Base-by-base conservation (phyloP, 331 rosid genomes). In the Rhamnella rubrinervis region DNA sequence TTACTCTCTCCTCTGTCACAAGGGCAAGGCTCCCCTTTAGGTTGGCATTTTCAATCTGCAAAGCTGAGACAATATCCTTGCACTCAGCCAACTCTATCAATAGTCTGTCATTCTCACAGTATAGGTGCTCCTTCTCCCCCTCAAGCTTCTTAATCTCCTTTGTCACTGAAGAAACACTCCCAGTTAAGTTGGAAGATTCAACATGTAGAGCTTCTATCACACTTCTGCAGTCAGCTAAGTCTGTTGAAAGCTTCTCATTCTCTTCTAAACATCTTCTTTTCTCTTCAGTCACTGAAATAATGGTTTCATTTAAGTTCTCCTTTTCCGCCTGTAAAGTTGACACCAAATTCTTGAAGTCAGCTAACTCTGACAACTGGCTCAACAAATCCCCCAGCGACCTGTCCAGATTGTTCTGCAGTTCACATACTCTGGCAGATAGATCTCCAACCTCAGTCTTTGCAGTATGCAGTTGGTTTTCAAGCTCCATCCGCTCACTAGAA, bases 281-380 rank as follows among this genome's bases (percentile, higher is more conserved):
- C 75, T 86, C 88, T 67, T 75, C 85, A 25, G 46, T 77, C 64
- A 70, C 66, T 52, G 71, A 83, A 74, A 76, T 79, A 67, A 95
- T 71, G 46, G 77, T 73, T 68, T 77, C 85, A 58, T 71, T 77
- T 74, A 83, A 60, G 65, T 71, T 84, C 70, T 83, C 87, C 71
- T 84, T 89, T 77, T 88, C 97, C 25, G 53, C 79, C 82, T 85
- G 85, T 68, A 86, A 85, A 77, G 74, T 78, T 74, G 82, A 74
- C 70, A 85, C 72, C 77, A 80, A 87, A 70, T 62, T 63, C 80
- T 87, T 87, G 86, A 88, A 83, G 73, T 84, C 87, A 63, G 82
- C 84, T 80, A 95, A 82, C 81, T 95, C 95, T 31, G 71, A 69
- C 67, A 81, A 82, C 71, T 86, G 76, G 70, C 78, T 83, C 57